Evolutionary conservation across 2,329 filamentous ascomycete species (phyloP).

Genomic region (Sodiomyces alkalinus): DNA sequence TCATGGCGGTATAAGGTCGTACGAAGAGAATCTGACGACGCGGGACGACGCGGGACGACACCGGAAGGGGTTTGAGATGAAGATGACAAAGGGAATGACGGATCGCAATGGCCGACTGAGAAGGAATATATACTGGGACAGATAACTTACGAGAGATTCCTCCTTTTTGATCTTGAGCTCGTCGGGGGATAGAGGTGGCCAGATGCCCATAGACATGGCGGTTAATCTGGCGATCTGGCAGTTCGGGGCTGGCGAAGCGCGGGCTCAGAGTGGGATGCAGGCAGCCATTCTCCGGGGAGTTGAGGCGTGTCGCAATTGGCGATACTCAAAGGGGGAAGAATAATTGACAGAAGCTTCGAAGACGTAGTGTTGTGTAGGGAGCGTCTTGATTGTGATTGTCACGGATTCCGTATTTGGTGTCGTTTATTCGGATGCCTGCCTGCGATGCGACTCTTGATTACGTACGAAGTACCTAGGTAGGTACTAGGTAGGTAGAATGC

Average conservation of each 20-base stretch:
- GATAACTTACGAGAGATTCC: conserved; percentile 31
- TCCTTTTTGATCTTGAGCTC: conserved; percentile 34
- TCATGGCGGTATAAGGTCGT: not conserved
- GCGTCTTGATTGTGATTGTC: no score
- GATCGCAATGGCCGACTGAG: no score
- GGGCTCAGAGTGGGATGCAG: conserved; percentile 6
- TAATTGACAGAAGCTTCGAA: no score
- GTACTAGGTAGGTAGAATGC: no score
- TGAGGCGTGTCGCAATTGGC: not conserved
- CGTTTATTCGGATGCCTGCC: no score
- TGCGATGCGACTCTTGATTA: no score
- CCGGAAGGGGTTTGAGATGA: not conserved
- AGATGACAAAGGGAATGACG: no score
- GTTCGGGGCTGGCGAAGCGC: conserved; percentile 3
- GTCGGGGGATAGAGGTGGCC: conserved; percentile 35
- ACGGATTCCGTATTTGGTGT: no score
- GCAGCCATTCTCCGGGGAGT: conserved; percentile 12
- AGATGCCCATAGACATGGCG: conserved; percentile 42
- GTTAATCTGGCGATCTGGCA: no score
- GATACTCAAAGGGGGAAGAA: no score
- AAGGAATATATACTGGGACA: not conserved
- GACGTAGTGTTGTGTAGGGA: no score
- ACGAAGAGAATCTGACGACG: not conserved
- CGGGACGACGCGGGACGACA: not conserved
- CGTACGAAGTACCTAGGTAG: no score